Percentiles rank a stretch among this genome's conserved stretches.
Evolutionary conservation across 2,329 filamentous ascomycete genomes (phyloP).

Genomic region (Beauveria australis): DNA sequence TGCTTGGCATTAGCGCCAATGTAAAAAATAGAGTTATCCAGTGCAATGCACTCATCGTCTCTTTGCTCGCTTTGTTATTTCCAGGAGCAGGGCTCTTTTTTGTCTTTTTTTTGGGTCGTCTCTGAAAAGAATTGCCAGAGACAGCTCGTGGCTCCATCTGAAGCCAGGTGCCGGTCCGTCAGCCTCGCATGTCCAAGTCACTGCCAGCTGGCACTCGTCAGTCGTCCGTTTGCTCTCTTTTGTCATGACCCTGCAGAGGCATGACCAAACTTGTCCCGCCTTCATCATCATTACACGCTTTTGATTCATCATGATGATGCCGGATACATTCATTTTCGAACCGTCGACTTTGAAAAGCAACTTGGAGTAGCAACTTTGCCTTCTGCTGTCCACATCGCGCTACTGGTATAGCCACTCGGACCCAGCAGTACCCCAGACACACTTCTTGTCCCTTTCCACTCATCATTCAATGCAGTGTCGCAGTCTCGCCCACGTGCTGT

Average conservation of each 20-base stretch:
- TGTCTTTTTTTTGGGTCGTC: not conserved
- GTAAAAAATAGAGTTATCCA: slow-evolving; percentile 1
- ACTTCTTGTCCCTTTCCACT: not conserved
- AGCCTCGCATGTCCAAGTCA: not conserved
- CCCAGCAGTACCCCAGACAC: not conserved
- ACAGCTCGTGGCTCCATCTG: not conserved
- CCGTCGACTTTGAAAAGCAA: not conserved
- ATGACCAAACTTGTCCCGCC: not conserved
- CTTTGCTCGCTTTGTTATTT: not conserved
- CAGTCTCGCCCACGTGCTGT: not conserved
- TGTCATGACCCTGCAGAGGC: too few relatives aligned
- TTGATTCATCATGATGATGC: too few relatives aligned
- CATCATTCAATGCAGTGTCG: not conserved
- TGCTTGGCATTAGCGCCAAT: slow-evolving; percentile 3
- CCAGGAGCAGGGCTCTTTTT: not conserved
- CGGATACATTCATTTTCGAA: not conserved
- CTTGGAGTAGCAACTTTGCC: not conserved
- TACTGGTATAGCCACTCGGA: not conserved
- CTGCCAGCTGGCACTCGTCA: not conserved
- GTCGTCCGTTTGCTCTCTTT: not conserved
- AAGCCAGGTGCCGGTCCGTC: not conserved
- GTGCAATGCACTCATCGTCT: not conserved
- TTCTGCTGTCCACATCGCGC: not conserved
- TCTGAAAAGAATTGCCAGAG: not conserved
- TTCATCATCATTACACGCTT: not conserved